Evolutionary conservation across 148 eudicot species (phyloP), one percentile per base, ranked within the genome.

Genomic region (Euryodendron excelsum): DNA sequence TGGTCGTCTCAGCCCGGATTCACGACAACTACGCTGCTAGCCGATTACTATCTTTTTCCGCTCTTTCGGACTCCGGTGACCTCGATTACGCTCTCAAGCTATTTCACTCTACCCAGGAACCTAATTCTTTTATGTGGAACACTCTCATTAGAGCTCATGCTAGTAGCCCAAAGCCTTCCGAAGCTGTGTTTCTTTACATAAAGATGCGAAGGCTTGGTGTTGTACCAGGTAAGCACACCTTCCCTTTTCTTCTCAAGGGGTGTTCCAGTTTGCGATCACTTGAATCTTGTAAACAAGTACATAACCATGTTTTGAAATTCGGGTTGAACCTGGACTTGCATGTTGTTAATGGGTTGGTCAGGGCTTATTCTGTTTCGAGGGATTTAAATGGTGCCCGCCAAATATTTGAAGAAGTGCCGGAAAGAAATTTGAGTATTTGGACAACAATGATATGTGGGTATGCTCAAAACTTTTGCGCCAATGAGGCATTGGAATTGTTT

Each of bases 41-140:
- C 86, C 90, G 92, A 0, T 66, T 93, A 17, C 83, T 91, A 17
- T 84, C 91, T 59, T 91, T 93, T 34, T 85, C 74, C 56, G 92
- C 95, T 17, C 86, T 93, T 41, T 91, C 95, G 15, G 23, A 21
- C 30, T 74, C 86, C 15, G 95, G 92, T 21, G 86, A 89, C 77
- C 78, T 91, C 41, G 3, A 14, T 67, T 87, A 91, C 48, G 97
- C 97, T 25, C 59, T 85, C 63, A 91, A 81, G 69, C 72, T 93
- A 34, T 88, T 93, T 41, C 72, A 63, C 18, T 48, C 48, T 67
- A 82, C 86, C 17, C 86, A 55, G 11, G 62, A 80, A 28, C 93
- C 95, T 33, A 91, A 87, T 69, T 78, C 84, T 20, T 91, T 91
- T 63, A 93, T 93, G 93, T 93, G 91, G 89, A 93, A 93, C 78